Percentiles rank a stretch among this genome's conserved stretches.
phyloP scores from a whole-genome alignment of 371 early-diverging fungal genomes.

The Haplosporangium sp. region DNA sequence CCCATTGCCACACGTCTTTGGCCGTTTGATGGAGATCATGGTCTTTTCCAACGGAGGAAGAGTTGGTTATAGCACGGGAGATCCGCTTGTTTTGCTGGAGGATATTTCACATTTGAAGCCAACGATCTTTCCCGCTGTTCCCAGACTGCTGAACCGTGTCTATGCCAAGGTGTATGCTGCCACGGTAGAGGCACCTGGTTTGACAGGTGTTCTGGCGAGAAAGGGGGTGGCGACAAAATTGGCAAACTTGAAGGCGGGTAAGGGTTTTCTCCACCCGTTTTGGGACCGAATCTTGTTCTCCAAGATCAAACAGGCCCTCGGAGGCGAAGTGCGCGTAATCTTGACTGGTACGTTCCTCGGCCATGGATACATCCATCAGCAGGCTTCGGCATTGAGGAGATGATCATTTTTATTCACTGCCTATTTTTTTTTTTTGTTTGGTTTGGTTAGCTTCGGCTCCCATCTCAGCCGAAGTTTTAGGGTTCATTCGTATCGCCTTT shows the following conservation, averaged over 20 bases:
- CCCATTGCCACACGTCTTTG: conserved; percentile 93
- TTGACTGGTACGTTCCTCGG: conserved; percentile 63
- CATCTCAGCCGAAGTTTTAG: conserved; percentile 82
- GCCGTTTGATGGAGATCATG: conserved; percentile 69
- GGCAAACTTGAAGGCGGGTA: conserved; percentile 66
- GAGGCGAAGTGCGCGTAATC: conserved; percentile 88
- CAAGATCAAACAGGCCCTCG: conserved; percentile 86
- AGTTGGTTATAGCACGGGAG: conserved; percentile 89
- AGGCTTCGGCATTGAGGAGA: too few species aligned
- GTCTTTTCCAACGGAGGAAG: conserved; percentile 64
- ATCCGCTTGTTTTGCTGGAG: conserved; percentile 78
- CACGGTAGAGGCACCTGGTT: conserved; percentile 71
- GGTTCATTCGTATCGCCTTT: conserved; percentile 90
- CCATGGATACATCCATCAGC: too few species aligned
- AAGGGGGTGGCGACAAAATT: conserved; percentile 71
- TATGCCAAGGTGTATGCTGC: conserved; percentile 81
- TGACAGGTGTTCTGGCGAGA: conserved; percentile 73
- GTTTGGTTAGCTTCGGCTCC: conserved; percentile 86
- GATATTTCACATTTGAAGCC: conserved; percentile 88
- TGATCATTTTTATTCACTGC: not conserved
- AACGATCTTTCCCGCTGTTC: conserved; percentile 89
- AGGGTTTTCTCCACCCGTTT: conserved; percentile 74
- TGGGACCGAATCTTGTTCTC: conserved; percentile 96
- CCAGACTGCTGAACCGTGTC: conserved; percentile 90
- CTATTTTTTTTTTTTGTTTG: not conserved